Percentiles rank a stretch among this genome's conserved stretches.
phyloP scores from a whole-genome alignment of 2,329 filamentous ascomycete genomes.

The Rugonectria rugulosa region DNA sequence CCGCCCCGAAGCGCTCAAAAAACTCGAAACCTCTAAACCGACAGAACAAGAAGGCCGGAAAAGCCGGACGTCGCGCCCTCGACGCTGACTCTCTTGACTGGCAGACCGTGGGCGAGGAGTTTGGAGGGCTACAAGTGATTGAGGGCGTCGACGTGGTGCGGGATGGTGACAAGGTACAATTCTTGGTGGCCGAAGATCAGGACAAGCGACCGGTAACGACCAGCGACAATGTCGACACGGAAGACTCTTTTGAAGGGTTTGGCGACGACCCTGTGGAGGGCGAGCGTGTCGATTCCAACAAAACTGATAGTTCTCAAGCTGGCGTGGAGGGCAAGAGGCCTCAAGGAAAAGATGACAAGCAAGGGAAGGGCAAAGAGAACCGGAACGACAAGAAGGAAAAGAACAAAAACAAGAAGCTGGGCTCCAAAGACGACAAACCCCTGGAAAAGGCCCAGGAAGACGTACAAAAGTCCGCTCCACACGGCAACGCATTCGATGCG shows the following conservation, averaged over 20 bases:
- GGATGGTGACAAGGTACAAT: slow-evolving; percentile 65
- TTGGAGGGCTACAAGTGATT: slow-evolving; percentile 90
- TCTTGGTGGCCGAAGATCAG: slow-evolving; percentile 52
- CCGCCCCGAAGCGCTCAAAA: slow-evolving; percentile 48
- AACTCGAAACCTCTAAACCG: slow-evolving; percentile 32
- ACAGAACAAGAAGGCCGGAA: slow-evolving; percentile 42
- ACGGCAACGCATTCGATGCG: slow-evolving; percentile 61
- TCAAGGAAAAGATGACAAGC: slow-evolving; percentile 42
- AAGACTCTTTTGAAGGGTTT: slow-evolving; percentile 72
- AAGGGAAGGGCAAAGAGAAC: slow-evolving; percentile 39
- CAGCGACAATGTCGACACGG: slow-evolving; percentile 51
- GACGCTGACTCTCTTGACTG: slow-evolving; percentile 61
- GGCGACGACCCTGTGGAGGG: slow-evolving; percentile 54
- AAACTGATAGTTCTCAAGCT: slow-evolving; percentile 43
- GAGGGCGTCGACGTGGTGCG: slow-evolving; percentile 88
- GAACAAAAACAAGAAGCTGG: slow-evolving; percentile 43
- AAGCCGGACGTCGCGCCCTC: slow-evolving; percentile 43
- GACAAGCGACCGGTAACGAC: slow-evolving; percentile 34
- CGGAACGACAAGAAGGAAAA: slow-evolving; percentile 37
- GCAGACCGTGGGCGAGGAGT: slow-evolving; percentile 88
- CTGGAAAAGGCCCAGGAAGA: slow-evolving; percentile 46
- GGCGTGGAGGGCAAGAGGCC: slow-evolving; percentile 39
- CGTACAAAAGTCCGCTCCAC: slow-evolving; percentile 48
- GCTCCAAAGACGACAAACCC: slow-evolving; percentile 42
- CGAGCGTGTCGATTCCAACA: slow-evolving; percentile 42